A percentile compares a stretch with the other conserved stretches of the same genome.
Evolutionary conservation across 2,329 filamentous ascomycete species (phyloP).

Genomic region (Neophaeococcomyces mojaviensis): DNA sequence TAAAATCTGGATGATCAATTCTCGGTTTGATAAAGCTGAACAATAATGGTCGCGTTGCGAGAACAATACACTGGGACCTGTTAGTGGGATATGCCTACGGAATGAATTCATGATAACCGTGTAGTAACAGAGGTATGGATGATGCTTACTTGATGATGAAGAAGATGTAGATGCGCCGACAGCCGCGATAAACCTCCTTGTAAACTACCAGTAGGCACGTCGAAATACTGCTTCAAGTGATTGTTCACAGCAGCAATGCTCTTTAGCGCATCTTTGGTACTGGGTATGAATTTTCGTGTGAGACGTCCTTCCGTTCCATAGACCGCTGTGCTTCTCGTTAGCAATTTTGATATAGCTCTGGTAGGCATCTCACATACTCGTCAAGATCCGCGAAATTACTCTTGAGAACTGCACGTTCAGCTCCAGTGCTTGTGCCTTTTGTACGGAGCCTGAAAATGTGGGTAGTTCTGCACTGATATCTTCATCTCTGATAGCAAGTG

Average conservation of each 20-base stretch:
- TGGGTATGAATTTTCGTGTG: slow-evolving; percentile 30
- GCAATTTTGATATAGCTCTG: not conserved
- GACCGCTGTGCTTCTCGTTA: slow-evolving; percentile 31
- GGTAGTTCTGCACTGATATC: slow-evolving; percentile 44
- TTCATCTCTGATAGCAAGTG: slow-evolving; percentile 44
- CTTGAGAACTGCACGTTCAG: slow-evolving; percentile 43
- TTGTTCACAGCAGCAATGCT: slow-evolving; percentile 33
- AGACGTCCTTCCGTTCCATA: slow-evolving; percentile 35
- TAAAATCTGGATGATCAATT: slow-evolving; percentile 24
- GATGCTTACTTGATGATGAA: slow-evolving; percentile 36
- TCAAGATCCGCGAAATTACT: slow-evolving; percentile 39
- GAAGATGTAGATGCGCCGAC: slow-evolving; percentile 34
- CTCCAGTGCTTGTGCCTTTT: slow-evolving; percentile 33
- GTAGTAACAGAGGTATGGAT: slow-evolving; percentile 2
- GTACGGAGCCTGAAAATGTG: slow-evolving; percentile 32
- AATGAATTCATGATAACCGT: not conserved
- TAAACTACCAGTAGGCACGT: slow-evolving; percentile 30
- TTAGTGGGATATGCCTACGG: no score
- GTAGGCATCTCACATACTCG: slow-evolving; percentile 29
- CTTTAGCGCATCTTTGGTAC: slow-evolving; percentile 31
- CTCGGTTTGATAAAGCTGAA: slow-evolving; percentile 37
- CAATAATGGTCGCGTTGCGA: slow-evolving; percentile 35
- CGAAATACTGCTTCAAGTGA: slow-evolving; percentile 33
- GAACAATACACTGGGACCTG: slow-evolving; percentile 38
- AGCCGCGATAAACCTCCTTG: slow-evolving; percentile 35